A percentile compares a stretch with the other conserved stretches of the same genome.
Evolutionary conservation across 495 filamentous ascomycete species (phyloP).

Genomic region (Tuber umbilicatum): DNA sequence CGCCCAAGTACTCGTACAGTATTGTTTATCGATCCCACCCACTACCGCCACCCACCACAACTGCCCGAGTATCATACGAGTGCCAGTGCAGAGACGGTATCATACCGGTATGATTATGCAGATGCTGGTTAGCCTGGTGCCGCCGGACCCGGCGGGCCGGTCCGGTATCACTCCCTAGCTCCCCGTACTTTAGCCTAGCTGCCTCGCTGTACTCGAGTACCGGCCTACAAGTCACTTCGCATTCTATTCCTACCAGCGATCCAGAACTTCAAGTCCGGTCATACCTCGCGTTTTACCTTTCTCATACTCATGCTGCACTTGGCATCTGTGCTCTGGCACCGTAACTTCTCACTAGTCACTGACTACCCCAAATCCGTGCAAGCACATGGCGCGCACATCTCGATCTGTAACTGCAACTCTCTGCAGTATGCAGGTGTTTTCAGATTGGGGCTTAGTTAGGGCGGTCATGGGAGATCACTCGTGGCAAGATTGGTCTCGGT

Average conservation of each 20-base stretch:
- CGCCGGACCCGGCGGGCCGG: not conserved
- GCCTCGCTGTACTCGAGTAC: too few species aligned
- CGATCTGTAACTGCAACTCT: not conserved
- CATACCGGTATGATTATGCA: too few species aligned
- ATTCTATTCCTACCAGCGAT: not conserved
- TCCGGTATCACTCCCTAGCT: not conserved
- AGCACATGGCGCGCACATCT: not conserved
- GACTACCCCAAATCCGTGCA: not conserved
- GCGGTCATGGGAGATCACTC: not conserved
- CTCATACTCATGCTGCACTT: not conserved
- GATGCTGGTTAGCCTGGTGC: not conserved
- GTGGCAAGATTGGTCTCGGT: not conserved
- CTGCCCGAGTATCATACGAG: too few species aligned
- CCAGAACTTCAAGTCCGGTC: not conserved
- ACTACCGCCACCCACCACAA: not conserved
- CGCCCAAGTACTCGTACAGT: too few species aligned
- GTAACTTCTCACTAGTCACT: not conserved
- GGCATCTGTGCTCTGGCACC: not conserved
- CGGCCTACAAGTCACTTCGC: not conserved
- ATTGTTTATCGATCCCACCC: not conserved
- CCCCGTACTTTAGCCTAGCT: not conserved
- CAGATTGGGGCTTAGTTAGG: not conserved
- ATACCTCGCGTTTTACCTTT: not conserved
- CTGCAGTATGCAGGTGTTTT: not conserved
- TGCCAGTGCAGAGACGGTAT: too few species aligned